Evolutionary conservation across 495 filamentous ascomycete genomes (phyloP), one percentile per base, ranked within the genome.

Genomic region (Elasticomyces elasticus): DNA sequence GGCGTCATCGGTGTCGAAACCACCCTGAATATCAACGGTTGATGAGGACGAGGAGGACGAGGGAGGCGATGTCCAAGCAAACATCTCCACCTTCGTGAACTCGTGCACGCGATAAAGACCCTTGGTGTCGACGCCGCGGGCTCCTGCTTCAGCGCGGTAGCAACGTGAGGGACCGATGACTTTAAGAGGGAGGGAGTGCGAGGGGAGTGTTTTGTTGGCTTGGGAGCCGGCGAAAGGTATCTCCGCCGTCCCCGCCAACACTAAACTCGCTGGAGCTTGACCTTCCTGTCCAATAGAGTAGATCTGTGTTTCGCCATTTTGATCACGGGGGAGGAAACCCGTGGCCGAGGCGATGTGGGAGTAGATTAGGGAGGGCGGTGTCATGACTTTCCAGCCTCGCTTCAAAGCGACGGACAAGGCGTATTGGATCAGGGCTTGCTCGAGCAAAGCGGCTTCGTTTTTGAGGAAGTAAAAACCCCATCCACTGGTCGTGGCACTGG

Each of bases 41-140:
- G 17, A 25, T 4, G 28, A 5, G 9, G 13, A 9, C 10, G 40
- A 24, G n/a, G 26, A 40, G 13, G 49, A 3, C 0, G 43, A 20
- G 23, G 72, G 72, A 10, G 83, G 80, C 0, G 70, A 41, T 5
- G 80, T 80, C 91, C 91, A 98, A 0, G 82, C 87, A 66, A 98
- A 98, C 72, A 98, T 81, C 66, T 98, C 92, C 1, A 97, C 91
- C 64, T 98, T 98, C 35, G 89, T 94, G 71, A 98, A 98, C 67
- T 98, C 92, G 72, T 97, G 92, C n/a, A 98, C 92, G 12, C 92
- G 83, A 71, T 97, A 98, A 6, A 98, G 75, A 9, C 92, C 92
- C 70, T 96, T 96, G 7, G 86, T 94, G 37, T 94, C 87, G 22
- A 80, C 80, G 28, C 92, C 92, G 19, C 92, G 76, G 5, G 87